Conservation (phyloP, 2,329 filamentous ascomycete species). For the Dothideomycetes sp. region DNA sequence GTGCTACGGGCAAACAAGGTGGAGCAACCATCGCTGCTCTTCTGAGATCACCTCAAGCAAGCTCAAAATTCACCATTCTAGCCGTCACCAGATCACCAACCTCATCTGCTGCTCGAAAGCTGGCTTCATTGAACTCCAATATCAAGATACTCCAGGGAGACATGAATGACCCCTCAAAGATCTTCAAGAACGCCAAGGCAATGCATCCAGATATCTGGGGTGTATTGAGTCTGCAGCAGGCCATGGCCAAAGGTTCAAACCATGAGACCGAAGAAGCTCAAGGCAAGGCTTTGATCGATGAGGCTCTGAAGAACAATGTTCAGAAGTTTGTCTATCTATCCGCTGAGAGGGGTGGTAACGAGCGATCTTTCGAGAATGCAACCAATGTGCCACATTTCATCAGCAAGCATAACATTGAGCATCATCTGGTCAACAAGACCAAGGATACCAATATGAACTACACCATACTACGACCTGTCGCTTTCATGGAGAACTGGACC, state of each 20-base stretch:
- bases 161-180: slow-evolving; percentile 45
- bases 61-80: slow-evolving; percentile 41
- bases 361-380: slow-evolving; percentile 40
- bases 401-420: slow-evolving; percentile 51
- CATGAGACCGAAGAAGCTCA: slow-evolving; percentile 42
- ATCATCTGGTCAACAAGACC: slow-evolving; percentile 42
- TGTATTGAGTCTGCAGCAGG: slow-evolving; percentile 51
- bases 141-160: slow-evolving; percentile 51
- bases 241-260: slow-evolving; percentile 30
- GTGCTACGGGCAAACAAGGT: slow-evolving; percentile 40
- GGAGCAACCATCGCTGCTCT: slow-evolving; percentile 35
- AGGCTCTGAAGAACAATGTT: slow-evolving; percentile 45
- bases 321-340: slow-evolving; percentile 52
- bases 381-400: slow-evolving; percentile 55
- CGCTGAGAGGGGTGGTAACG: slow-evolving; percentile 48
- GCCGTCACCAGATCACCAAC: slow-evolving; percentile 50
- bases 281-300: slow-evolving; percentile 51
- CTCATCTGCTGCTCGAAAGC: slow-evolving; percentile 43
- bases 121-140: slow-evolving; percentile 35
- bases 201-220: no score
- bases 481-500: slow-evolving; percentile 53
- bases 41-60: slow-evolving; percentile 23
- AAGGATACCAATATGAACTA: slow-evolving; percentile 44
- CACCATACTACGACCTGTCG: slow-evolving; percentile 53
- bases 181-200: no score